phyloP scores from a whole-genome alignment of 2,329 filamentous ascomycete genomes.

The Diaporthe australafricana region DNA sequence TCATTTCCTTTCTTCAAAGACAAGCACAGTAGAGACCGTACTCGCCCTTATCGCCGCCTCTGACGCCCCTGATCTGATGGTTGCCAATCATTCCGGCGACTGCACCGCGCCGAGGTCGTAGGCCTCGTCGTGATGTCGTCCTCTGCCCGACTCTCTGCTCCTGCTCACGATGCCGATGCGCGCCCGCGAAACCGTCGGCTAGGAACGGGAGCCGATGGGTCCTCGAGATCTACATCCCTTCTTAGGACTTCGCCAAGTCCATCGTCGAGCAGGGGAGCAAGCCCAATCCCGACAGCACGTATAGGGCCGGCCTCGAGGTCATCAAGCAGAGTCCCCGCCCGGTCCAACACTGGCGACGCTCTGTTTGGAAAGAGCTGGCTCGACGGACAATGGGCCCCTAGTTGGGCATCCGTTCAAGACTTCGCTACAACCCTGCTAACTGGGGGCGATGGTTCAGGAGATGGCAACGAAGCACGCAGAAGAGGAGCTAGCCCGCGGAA shows the following conservation, averaged over 20 bases:
- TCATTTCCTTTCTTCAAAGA: neutral
- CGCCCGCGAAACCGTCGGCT: slow-evolving; percentile 65
- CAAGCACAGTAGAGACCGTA: neutral
- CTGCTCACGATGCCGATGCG: slow-evolving; percentile 55
- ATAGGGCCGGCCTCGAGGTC: slow-evolving; percentile 47
- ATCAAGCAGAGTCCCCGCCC: slow-evolving; percentile 30
- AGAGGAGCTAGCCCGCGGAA: slow-evolving; percentile 45
- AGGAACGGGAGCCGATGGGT: slow-evolving; percentile 47
- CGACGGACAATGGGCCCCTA: slow-evolving; percentile 63
- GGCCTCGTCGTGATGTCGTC: slow-evolving; percentile 52
- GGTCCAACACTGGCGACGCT: slow-evolving; percentile 25
- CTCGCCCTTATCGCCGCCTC: slow-evolving; percentile 14
- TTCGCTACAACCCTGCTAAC: slow-evolving; percentile 60
- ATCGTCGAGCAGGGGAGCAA: slow-evolving; percentile 53
- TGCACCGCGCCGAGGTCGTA: slow-evolving; percentile 44
- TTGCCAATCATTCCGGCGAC: slow-evolving; percentile 39
- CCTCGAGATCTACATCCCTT: slow-evolving; percentile 44
- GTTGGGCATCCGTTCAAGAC: slow-evolving; percentile 67
- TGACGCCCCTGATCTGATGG: slow-evolving; percentile 42
- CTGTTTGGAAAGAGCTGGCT: slow-evolving; percentile 55
- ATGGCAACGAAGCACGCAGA: slow-evolving; percentile 48
- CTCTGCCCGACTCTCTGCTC: slow-evolving; percentile 55
- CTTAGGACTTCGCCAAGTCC: slow-evolving; percentile 44
- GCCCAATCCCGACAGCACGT: slow-evolving; percentile 60
- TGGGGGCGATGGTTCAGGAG: slow-evolving; percentile 47